Conservation (phyloP, 495 filamentous ascomycete genomes). For the Penicillium diatomitis region DNA sequence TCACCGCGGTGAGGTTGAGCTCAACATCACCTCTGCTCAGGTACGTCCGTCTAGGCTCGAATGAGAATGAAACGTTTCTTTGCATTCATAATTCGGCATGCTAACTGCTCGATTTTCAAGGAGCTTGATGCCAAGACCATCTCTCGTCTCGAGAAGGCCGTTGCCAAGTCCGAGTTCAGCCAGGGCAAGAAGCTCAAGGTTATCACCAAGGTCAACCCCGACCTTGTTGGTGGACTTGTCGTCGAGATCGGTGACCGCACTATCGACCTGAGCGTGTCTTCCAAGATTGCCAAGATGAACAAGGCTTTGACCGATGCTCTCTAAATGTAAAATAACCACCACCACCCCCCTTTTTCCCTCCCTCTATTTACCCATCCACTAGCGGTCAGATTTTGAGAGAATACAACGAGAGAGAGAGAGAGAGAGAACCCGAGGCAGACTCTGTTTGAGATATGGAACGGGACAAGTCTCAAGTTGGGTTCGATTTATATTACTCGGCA, state of each 20-base stretch:
- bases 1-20: constrained; percentile 82
- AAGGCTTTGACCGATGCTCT: constrained; percentile 93
- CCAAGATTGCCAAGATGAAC: constrained; percentile 96
- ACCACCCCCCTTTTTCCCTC: too few relatives aligned
- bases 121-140: constrained; percentile 81
- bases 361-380: too few relatives aligned
- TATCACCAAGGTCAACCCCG: constrained; percentile 85
- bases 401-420: too few relatives aligned
- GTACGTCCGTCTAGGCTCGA: constrained; percentile 39
- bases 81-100: background rate
- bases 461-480: background rate
- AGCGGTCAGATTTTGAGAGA: too few relatives aligned
- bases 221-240: constrained; percentile 85
- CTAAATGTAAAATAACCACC: constrained; percentile 53
- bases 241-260: constrained; percentile 97
- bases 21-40: constrained; percentile 79
- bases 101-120: constrained; percentile 30
- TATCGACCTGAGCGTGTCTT: constrained; percentile 91
- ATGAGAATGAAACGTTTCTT: background rate
- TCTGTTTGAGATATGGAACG: too few relatives aligned
- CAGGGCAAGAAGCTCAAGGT: constrained; percentile 97
- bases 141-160: constrained; percentile 72
- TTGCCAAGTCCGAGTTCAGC: constrained; percentile 82
- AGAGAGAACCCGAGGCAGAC: too few relatives aligned
- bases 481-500: constrained; percentile 12